Percentiles rank a stretch among this genome's conserved stretches.
These are phyloP conservation scores for Syncephalis plumigaleata DNA, from an alignment of 371 early-diverging fungal species.

Conservation along the genomic window DNA sequence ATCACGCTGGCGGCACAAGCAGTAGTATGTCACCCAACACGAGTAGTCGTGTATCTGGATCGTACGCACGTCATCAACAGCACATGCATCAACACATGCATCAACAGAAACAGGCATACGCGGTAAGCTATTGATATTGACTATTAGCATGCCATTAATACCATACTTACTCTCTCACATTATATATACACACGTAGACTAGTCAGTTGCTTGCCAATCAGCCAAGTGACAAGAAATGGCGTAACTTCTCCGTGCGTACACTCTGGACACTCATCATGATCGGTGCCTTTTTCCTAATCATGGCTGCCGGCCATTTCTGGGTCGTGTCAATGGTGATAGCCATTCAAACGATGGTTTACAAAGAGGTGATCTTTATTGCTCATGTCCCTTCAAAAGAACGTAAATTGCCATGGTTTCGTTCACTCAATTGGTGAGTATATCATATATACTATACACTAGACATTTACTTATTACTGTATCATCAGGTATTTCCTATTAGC, in stretches of 20 bases:
- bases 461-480: not conserved
- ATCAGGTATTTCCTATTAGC: constrained; percentile 67
- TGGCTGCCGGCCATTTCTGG: constrained; percentile 61
- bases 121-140: no score
- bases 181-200: no score
- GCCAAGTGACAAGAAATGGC: constrained; percentile 41
- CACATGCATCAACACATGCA: no score
- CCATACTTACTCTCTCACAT: no score
- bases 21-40: no score
- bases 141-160: no score
- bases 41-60: no score
- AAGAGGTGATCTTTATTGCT: constrained; percentile 83
- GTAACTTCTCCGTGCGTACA: constrained; percentile 62
- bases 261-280: constrained; percentile 83
- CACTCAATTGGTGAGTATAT: constrained; percentile 74
- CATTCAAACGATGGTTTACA: constrained; percentile 63
- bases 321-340: constrained; percentile 68
- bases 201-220: constrained; percentile 21
- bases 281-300: constrained; percentile 51
- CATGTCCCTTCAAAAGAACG: constrained; percentile 65
- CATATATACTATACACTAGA: not conserved
- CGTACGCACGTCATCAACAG: no score
- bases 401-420: constrained; percentile 79
- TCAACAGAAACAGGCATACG: no score
- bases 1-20: no score